Evolutionary conservation across 176 grass and related monocot genomes (phyloP).

Genomic region (Zea luxurians): DNA sequence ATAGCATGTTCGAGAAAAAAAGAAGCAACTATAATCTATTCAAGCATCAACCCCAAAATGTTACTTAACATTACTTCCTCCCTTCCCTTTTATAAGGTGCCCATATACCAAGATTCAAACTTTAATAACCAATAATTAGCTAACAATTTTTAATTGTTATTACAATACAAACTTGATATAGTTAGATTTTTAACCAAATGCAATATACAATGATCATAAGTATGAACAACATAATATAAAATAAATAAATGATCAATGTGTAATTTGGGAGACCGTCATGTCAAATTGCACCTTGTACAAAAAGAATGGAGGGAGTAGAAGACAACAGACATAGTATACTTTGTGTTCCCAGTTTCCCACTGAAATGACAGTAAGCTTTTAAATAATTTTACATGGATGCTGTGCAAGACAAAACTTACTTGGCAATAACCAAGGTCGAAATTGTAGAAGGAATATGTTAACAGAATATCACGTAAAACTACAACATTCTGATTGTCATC

Average conservation of each 20-base stretch:
- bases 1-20: too few relatives aligned
- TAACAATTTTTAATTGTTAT: not conserved
- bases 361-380: slow-evolving; percentile 2
- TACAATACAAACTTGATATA: not conserved
- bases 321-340: not conserved
- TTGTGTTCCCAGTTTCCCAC: not conserved
- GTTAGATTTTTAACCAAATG: not conserved
- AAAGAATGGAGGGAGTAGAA: not conserved
- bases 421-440: slow-evolving; percentile 99
- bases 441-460: slow-evolving; percentile 99
- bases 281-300: not conserved
- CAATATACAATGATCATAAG: not conserved
- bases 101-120: not conserved
- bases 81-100: not conserved
- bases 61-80: not conserved
- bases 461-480: slow-evolving; percentile 85
- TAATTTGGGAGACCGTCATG: not conserved
- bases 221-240: not conserved
- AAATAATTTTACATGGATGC: slow-evolving; percentile 9
- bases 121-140: not conserved
- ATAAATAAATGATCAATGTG: not conserved
- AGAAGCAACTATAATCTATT: not conserved
- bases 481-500: slow-evolving; percentile 89
- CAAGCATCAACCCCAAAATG: not conserved
- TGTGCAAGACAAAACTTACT: slow-evolving; percentile 52